These are phyloP conservation scores for Rosa chinensis DNA, from an alignment of 306 rosid species.

Conservation along the genomic window DNA sequence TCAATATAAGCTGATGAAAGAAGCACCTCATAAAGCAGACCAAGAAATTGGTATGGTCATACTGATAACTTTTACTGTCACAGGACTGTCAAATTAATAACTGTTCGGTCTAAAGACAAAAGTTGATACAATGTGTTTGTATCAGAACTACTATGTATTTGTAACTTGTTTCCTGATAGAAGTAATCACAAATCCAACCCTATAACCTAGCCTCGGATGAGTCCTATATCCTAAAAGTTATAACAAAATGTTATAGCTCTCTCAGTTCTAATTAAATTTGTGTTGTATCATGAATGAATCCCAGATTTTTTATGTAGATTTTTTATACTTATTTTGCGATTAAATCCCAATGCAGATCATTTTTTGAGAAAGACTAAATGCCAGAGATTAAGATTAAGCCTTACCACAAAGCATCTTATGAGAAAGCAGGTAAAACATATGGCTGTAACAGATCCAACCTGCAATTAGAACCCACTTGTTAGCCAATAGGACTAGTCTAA, in stretches of 20 bases:
- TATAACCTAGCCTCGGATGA: not conserved
- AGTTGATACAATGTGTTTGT: not conserved
- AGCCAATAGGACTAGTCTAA: conserved; percentile 14
- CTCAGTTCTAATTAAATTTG: not conserved
- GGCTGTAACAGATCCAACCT: conserved; percentile 97
- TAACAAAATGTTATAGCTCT: conserved; percentile 1
- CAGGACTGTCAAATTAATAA: not conserved
- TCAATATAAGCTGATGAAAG: conserved; percentile 18
- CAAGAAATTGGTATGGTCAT: not conserved
- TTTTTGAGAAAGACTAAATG: not conserved
- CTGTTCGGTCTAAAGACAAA: not conserved
- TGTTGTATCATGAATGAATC: not conserved
- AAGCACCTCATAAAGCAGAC: conserved; percentile 18
- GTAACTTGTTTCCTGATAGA: conserved; percentile 1
- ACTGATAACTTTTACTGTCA: not conserved
- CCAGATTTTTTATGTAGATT: not conserved
- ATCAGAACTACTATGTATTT: conserved; percentile 4
- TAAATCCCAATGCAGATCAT: not conserved
- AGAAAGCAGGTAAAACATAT: conserved; percentile 96
- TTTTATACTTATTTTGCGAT: no score
- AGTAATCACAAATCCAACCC: not conserved
- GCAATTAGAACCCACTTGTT: conserved; percentile 36
- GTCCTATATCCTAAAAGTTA: not conserved
- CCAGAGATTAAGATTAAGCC: not conserved
- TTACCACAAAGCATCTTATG: conserved; percentile 89